Evolutionary conservation across 2,329 filamentous ascomycete species (phyloP).

Genomic region (Sclerotiophoma versabilis): DNA sequence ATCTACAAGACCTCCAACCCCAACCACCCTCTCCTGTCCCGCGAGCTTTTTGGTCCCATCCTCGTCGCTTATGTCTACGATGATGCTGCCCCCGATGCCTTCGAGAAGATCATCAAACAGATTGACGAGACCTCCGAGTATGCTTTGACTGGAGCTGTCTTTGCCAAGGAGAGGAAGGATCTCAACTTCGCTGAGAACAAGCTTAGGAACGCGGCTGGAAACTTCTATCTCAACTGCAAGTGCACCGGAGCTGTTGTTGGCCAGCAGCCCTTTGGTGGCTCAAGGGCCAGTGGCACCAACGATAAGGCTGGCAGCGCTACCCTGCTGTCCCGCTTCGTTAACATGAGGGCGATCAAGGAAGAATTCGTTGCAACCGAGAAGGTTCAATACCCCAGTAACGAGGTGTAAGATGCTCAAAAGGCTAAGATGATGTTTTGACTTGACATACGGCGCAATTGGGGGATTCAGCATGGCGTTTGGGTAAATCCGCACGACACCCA

Average conservation of each 20-base stretch:
- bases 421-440: not conserved
- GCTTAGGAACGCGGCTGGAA: conserved; percentile 76
- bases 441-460: conserved; percentile 7
- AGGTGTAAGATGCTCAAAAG: conserved; percentile 34
- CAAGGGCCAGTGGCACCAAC: conserved; percentile 64
- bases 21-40: conserved; percentile 74
- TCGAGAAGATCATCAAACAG: conserved; percentile 65
- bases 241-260: conserved; percentile 61
- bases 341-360: conserved; percentile 64
- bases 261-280: conserved; percentile 62
- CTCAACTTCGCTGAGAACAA: conserved; percentile 73
- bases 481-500: not conserved
- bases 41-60: conserved; percentile 84
- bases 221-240: conserved; percentile 90
- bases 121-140: conserved; percentile 79
- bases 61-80: conserved; percentile 80
- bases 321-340: conserved; percentile 61
- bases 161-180: conserved; percentile 71
- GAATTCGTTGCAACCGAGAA: conserved; percentile 58
- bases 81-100: conserved; percentile 66
- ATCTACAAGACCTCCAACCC: conserved; percentile 79
- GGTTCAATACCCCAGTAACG: conserved; percentile 63
- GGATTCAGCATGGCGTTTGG: conserved; percentile 14
- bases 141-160: conserved; percentile 77
- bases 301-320: conserved; percentile 64